These are phyloP conservation scores for Nakazawaea sp. DNA, from an alignment of 805 yeast species.

Conservation along the genomic window DNA sequence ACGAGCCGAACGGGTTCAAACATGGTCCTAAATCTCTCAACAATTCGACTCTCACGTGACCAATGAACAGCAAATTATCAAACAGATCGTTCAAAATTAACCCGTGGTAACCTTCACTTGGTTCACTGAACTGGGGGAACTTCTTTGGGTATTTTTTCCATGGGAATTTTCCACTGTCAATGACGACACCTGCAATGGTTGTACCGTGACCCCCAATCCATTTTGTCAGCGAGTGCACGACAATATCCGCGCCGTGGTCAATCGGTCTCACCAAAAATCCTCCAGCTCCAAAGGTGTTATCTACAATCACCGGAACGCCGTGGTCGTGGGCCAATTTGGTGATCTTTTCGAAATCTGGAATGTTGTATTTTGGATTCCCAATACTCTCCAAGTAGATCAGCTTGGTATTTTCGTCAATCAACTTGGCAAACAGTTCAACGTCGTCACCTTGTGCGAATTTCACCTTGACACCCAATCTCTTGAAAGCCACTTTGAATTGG, in stretches of 20 bases:
- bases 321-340: slow-evolving; percentile 73
- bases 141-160: slow-evolving; percentile 81
- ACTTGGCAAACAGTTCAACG: slow-evolving; percentile 61
- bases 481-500: slow-evolving; percentile 89
- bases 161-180: slow-evolving; percentile 90
- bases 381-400: slow-evolving; percentile 86
- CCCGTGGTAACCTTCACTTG: slow-evolving; percentile 93
- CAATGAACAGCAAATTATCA: slow-evolving; percentile 73
- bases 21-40: slow-evolving; percentile 91
- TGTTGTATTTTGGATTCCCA: slow-evolving; percentile 89
- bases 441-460: slow-evolving; percentile 80
- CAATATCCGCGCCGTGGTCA: slow-evolving; percentile 86
- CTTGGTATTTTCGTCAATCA: slow-evolving; percentile 79
- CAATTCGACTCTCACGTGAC: slow-evolving; percentile 75
- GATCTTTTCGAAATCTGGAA: slow-evolving; percentile 83
- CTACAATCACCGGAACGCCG: slow-evolving; percentile 88
- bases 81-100: slow-evolving; percentile 73
- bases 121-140: slow-evolving; percentile 87
- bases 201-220: slow-evolving; percentile 99
- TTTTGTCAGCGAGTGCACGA: slow-evolving; percentile 91
- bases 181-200: slow-evolving; percentile 85
- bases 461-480: slow-evolving; percentile 79
- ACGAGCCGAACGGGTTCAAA: slow-evolving; percentile 82
- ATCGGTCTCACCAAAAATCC: slow-evolving; percentile 82
- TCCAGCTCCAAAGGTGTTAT: slow-evolving; percentile 97